Evolutionary conservation across 2,329 filamentous ascomycete genomes (phyloP).

Genomic region (Epichloe hybrida): DNA sequence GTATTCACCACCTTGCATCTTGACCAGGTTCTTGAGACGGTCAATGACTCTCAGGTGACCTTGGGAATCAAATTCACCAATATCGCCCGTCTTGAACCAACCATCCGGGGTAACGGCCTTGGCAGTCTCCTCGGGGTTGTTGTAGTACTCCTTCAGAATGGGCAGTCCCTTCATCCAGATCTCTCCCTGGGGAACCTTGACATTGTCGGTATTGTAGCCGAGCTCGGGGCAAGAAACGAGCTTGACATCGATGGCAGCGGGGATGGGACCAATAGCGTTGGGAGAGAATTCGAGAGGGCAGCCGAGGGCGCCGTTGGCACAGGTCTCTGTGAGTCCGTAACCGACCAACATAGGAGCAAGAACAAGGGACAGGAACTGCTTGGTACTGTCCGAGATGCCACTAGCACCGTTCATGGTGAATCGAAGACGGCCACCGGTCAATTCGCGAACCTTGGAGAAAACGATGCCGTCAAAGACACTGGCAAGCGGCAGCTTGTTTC

Average conservation of each 20-base stretch:
- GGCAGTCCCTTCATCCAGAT: slow-evolving; percentile 73
- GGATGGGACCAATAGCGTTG: slow-evolving; percentile 61
- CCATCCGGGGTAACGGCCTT: slow-evolving; percentile 68
- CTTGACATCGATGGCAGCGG: slow-evolving; percentile 73
- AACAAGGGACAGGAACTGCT: slow-evolving; percentile 81
- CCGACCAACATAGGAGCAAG: slow-evolving; percentile 90
- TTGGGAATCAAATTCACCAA: slow-evolving; percentile 71
- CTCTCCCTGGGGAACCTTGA: slow-evolving; percentile 71
- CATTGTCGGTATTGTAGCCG: slow-evolving; percentile 62
- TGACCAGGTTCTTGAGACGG: slow-evolving; percentile 96
- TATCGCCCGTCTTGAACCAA: slow-evolving; percentile 96
- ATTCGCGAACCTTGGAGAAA: slow-evolving; percentile 82
- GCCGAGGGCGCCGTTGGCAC: slow-evolving; percentile 68
- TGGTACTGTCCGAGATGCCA: slow-evolving; percentile 75
- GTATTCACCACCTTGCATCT: slow-evolving; percentile 91
- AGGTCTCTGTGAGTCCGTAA: slow-evolving; percentile 90
- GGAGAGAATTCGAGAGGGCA: slow-evolving; percentile 78
- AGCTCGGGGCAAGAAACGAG: slow-evolving; percentile 81
- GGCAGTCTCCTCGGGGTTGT: slow-evolving; percentile 74
- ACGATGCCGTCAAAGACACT: slow-evolving; percentile 66
- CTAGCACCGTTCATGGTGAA: slow-evolving; percentile 93
- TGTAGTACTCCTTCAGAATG: slow-evolving; percentile 66
- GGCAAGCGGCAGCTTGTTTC: slow-evolving; percentile 48
- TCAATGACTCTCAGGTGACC: slow-evolving; percentile 84
- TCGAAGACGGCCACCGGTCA: slow-evolving; percentile 77